Evolutionary conservation across 106 monocot species (phyloP).

Genomic region (Apostasia shenzhenica): DNA sequence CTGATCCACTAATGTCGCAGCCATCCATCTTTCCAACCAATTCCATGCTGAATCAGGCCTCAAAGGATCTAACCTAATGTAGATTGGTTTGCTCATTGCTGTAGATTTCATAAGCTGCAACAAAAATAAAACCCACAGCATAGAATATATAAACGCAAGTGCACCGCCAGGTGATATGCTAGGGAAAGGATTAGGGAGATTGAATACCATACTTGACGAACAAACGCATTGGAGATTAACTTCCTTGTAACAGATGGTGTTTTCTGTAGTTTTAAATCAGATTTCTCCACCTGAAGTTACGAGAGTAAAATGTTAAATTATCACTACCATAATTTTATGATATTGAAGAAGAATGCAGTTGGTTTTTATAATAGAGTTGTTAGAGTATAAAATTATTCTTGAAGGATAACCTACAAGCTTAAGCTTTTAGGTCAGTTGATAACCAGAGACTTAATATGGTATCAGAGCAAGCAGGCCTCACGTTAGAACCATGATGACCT

Average conservation of each 20-base stretch:
- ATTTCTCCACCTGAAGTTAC: no score
- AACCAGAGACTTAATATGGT: no score
- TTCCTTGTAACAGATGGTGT: neutral
- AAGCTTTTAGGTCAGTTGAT: no score
- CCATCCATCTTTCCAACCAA: slow-evolving; percentile 83
- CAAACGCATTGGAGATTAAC: slow-evolving; percentile 37
- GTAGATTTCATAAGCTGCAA: slow-evolving; percentile 47
- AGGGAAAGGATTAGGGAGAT: neutral
- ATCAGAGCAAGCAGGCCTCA: no score
- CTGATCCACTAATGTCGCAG: slow-evolving; percentile 22
- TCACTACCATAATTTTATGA: no score
- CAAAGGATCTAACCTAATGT: slow-evolving; percentile 47
- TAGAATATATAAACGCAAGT: neutral
- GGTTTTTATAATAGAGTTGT: no score
- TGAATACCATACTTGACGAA: slow-evolving; percentile 35
- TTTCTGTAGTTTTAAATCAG: no score
- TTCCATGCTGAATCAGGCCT: slow-evolving; percentile 59
- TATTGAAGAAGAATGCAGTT: no score
- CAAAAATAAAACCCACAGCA: neutral
- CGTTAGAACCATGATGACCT: no score
- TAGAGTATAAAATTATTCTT: no score
- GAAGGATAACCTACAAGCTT: no score
- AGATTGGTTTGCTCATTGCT: slow-evolving; percentile 27
- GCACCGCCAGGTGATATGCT: neutral
- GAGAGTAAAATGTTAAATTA: no score